These are phyloP conservation scores for Zizania palustris DNA, from an alignment of 202 grass and related monocot genomes.

Conservation along the genomic window DNA sequence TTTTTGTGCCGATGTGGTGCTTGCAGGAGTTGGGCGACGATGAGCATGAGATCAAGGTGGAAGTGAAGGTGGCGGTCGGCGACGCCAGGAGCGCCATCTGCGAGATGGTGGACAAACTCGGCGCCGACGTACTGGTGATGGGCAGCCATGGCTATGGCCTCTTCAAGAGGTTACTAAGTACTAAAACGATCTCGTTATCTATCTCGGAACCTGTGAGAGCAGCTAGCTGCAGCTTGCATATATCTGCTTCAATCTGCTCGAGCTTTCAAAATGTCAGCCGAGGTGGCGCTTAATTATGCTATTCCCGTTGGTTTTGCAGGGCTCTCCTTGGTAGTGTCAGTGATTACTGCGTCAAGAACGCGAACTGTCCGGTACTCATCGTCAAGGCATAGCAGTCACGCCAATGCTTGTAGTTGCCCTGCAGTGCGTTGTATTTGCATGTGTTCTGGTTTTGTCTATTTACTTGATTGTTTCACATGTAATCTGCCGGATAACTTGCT, in stretches of 20 bases:
- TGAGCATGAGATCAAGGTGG: constrained; percentile 54
- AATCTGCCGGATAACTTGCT: not conserved
- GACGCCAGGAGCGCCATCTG: constrained; percentile 73
- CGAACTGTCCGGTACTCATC: constrained; percentile 67
- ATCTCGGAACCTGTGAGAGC: constrained; percentile 5
- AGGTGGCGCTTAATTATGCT: not conserved
- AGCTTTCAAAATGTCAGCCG: not conserved
- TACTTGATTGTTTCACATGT: not conserved
- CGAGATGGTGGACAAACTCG: constrained; percentile 55
- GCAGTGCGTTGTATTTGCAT: not conserved
- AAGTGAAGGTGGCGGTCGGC: constrained; percentile 57
- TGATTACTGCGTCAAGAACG: constrained; percentile 72
- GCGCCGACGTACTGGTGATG: constrained; percentile 66
- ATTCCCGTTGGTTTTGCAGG: constrained; percentile 44
- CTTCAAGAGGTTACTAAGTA: constrained; percentile 62
- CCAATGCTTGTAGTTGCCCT: not conserved
- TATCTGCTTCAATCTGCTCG: not conserved
- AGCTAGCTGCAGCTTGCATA: not conserved
- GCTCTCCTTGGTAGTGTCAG: constrained; percentile 84
- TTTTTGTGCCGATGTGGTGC: not conserved
- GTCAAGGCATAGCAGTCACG: constrained; percentile 44
- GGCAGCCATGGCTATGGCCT: constrained; percentile 80
- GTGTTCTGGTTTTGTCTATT: not conserved
- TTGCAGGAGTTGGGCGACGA: constrained; percentile 23
- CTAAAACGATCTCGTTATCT: not conserved